phyloP scores from a whole-genome alignment of 768 basidiomycete species.

The Hypsizygus marmoreus region DNA sequence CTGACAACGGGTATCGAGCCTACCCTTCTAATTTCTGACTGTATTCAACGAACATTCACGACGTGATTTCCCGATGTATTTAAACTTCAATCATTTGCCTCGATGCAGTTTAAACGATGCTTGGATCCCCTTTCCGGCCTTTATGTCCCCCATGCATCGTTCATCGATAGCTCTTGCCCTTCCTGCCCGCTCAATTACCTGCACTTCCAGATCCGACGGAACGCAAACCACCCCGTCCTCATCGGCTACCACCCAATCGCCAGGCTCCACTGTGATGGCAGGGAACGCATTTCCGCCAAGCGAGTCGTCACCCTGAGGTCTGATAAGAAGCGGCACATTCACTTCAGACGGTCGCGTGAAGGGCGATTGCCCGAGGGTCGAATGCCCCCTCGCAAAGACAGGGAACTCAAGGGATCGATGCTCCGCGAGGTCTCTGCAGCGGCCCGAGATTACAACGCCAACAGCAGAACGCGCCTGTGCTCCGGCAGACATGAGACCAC shows the following conservation, averaged over 20 bases:
- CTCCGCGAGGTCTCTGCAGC: constrained; percentile 83
- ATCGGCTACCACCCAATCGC: constrained; percentile 86
- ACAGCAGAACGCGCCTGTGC: constrained; percentile 68
- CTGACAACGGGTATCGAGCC: no score
- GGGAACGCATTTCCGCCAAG: constrained; percentile 48
- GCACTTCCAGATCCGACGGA: constrained; percentile 49
- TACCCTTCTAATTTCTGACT: no score
- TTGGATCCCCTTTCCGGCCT: constrained; percentile 70
- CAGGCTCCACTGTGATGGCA: constrained; percentile 61
- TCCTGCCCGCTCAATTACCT: constrained; percentile 60
- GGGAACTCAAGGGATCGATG: constrained; percentile 71
- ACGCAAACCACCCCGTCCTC: constrained; percentile 89
- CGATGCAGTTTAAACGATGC: constrained; percentile 80
- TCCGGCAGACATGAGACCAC: constrained; percentile 88
- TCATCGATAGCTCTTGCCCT: constrained; percentile 68
- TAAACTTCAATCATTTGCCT: constrained; percentile 30
- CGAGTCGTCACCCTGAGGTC: constrained; percentile 35
- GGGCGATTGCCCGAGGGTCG: constrained; percentile 83
- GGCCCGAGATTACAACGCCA: constrained; percentile 82
- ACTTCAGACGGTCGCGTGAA: constrained; percentile 81
- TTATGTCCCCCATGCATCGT: constrained; percentile 73
- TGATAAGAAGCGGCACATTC: constrained; percentile 62
- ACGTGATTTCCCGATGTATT: not conserved
- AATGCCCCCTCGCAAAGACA: constrained; percentile 80
- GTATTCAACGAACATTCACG: no score